phyloP scores from a whole-genome alignment of 2,329 filamentous ascomycete genomes.

The Metarhizium rileyi region DNA sequence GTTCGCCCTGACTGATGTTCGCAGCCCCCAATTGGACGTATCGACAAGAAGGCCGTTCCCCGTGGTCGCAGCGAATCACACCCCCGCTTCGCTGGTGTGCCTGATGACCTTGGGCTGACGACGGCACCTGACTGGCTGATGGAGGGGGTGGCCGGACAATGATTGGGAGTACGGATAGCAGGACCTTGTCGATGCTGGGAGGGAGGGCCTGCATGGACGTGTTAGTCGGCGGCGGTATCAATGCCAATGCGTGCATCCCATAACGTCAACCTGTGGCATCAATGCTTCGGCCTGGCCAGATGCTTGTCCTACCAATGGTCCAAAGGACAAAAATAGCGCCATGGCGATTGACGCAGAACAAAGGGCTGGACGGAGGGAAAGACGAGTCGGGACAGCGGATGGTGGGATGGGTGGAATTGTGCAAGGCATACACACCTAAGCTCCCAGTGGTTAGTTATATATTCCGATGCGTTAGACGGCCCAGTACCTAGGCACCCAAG shows the following conservation, averaged over 20 bases:
- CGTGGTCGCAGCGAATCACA: constrained; percentile 7
- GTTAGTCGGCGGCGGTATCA: neutral
- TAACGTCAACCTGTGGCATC: neutral
- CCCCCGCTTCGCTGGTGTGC: constrained; percentile 10
- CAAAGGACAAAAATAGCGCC: neutral
- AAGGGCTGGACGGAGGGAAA: neutral
- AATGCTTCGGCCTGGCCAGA: neutral
- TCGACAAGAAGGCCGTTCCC: constrained; percentile 1
- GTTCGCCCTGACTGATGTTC: neutral
- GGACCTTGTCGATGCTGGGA: neutral
- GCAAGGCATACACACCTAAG: no score
- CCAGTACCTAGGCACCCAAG: no score
- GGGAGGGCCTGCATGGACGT: neutral
- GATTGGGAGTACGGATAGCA: neutral
- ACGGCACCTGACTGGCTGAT: constrained; percentile 16
- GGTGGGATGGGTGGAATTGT: no score
- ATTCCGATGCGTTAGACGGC: no score
- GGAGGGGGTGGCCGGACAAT: constrained; percentile 8
- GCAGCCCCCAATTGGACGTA: neutral
- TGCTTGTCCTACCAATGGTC: no score
- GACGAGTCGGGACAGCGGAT: neutral
- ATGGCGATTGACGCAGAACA: neutral
- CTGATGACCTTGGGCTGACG: constrained; percentile 13
- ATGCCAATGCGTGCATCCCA: neutral
- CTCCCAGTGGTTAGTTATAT: no score